Base-by-base conservation (phyloP, 768 basidiomycete species). In the Phlegmacium glaucopus region DNA sequence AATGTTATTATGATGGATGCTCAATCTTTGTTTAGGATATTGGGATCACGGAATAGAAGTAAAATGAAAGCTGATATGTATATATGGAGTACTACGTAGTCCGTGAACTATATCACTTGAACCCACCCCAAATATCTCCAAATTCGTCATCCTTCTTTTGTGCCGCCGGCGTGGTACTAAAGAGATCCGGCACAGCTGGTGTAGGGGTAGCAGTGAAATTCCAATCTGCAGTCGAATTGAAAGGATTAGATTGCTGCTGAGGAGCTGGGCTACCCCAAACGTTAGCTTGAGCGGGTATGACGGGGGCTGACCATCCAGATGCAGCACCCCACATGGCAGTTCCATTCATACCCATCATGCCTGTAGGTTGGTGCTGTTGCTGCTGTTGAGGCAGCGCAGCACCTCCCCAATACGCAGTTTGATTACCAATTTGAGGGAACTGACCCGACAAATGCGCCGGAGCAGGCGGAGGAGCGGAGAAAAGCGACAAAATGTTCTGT, bases 401-500 rank as follows among this genome's bases (percentile, higher is more conserved):
- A 27, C 46, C 54, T 22, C 57, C 65, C 73, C 72, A 74, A 2
- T 61, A 55, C 8, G 55, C 45, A 9, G 60, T 38, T 29, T 64
- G 56, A 22, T 53, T 51, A 18, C 55, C 49, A 49, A 72, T 72
- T 41, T 74, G 70, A 2, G 68, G 72, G 51, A 69, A 73, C 13
- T 63, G 60, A 22, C 55, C 48, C 38, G 65, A 44, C 43, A 67
- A 53, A 27, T 69, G 58, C 1, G 66, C 50, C 29, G 69, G 57
- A 2, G 72, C 56, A 1, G 73, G 61, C 1, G 75, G 61, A 0
- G 77, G 61, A 1, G 76, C 57, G 12, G 87, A 80, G 64, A 90
- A 93, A 35, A 94, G 75, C 0, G 89, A 89, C 13, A 94, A 72
- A 53, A 94, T 94, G 54, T 94, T 87, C 45, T 89, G 78, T 56